Base-by-base conservation (phyloP, 495 filamentous ascomycete species). In the Daldinia caldariorum region DNA sequence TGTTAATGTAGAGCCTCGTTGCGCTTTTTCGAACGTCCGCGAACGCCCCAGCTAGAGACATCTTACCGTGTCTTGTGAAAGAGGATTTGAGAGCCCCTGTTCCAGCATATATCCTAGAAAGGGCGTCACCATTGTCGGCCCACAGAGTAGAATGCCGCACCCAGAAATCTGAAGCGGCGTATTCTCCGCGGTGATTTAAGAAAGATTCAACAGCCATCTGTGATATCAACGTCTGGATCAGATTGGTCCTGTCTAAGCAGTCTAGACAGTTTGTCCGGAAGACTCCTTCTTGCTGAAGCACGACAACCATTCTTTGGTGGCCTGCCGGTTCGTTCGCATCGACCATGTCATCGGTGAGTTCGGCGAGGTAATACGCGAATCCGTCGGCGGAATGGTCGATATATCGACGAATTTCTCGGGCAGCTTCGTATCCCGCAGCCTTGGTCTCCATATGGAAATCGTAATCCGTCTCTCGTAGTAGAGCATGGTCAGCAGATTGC, bases 201-300 rank as follows among this genome's bases (percentile, higher is more conserved):
- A 97, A 97, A 0, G 86, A 77, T 71, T 97, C 93, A 3, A 97
- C 82, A 9, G 93, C 92, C 92, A 97, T 92, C 65, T 90, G 89
- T 53, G 92, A 96, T 72, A 99, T 89, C 64, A 97, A 93, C 0
- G 93, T 97, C 78, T 99, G 95, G 18, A 99, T 92, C 29, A 98
- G 85, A 78, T 99, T 99, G 10, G 95, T 99, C 55, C 95, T 88
- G 77, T 99, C 95, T 26, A 99, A 84, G 77, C 95, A 99, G 77
- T 99, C 95, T 26, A 99, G 82, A 75, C 95, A 99, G 71, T 99
- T 99, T 0, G 94, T 97, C 55, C 95, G 87, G 74, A 99, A 99
- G 14, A 98, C 86, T 10, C 95, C 95, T 71, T 96, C 92, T 77
- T 99, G 95, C 72, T 97, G 93, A 16, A 97, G 79, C 26, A 97